Percentiles rank a stretch among this genome's conserved stretches.
These are phyloP conservation scores for Aspergillus niger DNA, from an alignment of 2,329 filamentous ascomycete species.

Conservation along the genomic window DNA sequence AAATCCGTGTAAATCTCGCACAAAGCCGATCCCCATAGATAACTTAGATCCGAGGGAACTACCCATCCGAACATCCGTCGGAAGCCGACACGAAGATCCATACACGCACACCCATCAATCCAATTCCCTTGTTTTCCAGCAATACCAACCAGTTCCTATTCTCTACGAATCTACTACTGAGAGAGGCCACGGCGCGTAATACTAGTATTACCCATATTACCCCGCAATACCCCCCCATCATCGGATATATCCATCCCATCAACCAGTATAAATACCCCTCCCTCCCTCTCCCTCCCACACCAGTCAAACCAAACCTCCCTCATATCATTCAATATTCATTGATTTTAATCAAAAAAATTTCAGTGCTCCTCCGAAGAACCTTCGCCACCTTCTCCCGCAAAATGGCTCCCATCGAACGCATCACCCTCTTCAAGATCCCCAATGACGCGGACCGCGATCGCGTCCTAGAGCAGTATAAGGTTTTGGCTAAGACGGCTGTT, in stretches of 20 bases:
- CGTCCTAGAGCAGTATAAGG: constrained; percentile 49
- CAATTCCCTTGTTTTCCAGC: not conserved
- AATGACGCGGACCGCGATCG: constrained; percentile 47
- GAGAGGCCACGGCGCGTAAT: not conserved
- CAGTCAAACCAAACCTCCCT: too few relatives aligned
- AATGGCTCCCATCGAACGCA: constrained; percentile 50
- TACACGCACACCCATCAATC: too few relatives aligned
- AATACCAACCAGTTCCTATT: not conserved
- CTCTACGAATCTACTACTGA: not conserved
- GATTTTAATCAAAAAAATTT: not conserved
- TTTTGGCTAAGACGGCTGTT: constrained; percentile 45
- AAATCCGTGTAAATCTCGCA: too few relatives aligned
- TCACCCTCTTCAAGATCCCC: constrained; percentile 58
- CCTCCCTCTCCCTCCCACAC: not conserved
- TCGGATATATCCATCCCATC: constrained; percentile 5
- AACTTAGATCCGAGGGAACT: too few relatives aligned
- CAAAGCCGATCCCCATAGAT: too few relatives aligned
- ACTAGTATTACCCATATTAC: not conserved
- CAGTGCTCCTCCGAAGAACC: not conserved
- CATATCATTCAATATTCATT: not conserved
- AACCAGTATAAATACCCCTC: not conserved
- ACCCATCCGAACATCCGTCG: constrained; percentile 7
- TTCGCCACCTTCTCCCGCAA: constrained; percentile 8
- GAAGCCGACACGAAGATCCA: not conserved
- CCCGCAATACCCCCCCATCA: constrained; percentile 1